phyloP scores from a whole-genome alignment of 495 filamentous ascomycete genomes.

The Staphylotrichum longicolle region DNA sequence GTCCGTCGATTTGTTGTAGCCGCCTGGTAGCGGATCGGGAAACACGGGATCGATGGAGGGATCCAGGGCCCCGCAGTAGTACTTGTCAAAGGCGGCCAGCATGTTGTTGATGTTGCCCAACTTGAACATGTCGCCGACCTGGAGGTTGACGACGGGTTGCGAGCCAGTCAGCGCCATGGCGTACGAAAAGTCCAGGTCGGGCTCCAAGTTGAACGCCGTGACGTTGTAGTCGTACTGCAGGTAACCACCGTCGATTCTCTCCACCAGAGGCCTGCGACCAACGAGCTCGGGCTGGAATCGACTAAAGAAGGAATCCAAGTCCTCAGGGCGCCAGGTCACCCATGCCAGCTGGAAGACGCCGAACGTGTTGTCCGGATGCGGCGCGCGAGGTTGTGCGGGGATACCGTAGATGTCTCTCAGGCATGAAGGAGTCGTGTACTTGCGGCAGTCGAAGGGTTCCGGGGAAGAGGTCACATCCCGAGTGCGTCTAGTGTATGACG shows the following conservation, averaged over 20 bases:
- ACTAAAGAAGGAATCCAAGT: constrained; percentile 59
- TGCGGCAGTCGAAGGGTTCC: not conserved
- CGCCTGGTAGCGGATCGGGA: constrained; percentile 41
- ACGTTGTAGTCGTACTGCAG: constrained; percentile 17
- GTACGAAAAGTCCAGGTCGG: constrained; percentile 34
- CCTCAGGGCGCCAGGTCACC: constrained; percentile 22
- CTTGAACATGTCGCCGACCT: constrained; percentile 52
- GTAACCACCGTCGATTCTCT: constrained; percentile 29
- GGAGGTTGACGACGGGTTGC: constrained; percentile 55
- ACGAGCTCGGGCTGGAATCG: constrained; percentile 36
- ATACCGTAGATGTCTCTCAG: not conserved
- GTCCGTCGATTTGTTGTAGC: constrained; percentile 38
- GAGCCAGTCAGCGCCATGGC: constrained; percentile 49
- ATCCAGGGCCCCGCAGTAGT: constrained; percentile 51
- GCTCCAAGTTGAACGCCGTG: constrained; percentile 29
- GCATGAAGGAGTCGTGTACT: not conserved
- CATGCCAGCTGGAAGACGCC: constrained; percentile 39
- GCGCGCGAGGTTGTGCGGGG: not conserved
- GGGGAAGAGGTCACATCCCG: not conserved
- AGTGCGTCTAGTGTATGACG: not conserved
- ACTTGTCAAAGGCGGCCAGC: constrained; percentile 53
- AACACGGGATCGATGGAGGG: constrained; percentile 48
- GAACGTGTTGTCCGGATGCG: constrained; percentile 26
- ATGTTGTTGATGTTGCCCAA: constrained; percentile 50
- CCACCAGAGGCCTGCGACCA: constrained; percentile 22